Evolutionary conservation across 768 basidiomycete species (phyloP).

Genomic region (Fibroporia radiculosa): DNA sequence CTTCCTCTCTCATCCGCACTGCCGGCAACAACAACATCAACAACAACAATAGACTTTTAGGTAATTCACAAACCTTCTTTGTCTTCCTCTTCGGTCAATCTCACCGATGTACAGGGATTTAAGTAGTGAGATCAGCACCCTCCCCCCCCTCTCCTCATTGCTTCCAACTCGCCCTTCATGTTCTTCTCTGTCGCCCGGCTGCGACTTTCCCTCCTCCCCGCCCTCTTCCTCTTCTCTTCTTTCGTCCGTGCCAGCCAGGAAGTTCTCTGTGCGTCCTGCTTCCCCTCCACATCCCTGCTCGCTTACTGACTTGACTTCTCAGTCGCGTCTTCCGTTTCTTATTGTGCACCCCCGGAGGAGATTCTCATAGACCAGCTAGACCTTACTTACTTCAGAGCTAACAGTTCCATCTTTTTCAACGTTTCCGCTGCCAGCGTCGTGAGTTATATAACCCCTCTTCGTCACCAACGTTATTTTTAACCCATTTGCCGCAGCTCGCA

Average conservation of each 20-base stretch:
- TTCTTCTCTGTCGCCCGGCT: constrained; percentile 65
- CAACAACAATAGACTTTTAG: constrained; percentile 4
- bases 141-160: neutral
- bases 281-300: constrained; percentile 3
- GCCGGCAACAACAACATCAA: constrained; percentile 3
- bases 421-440: constrained; percentile 84
- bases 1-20: neutral
- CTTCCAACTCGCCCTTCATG: constrained; percentile 38
- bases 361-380: constrained; percentile 77
- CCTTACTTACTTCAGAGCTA: constrained; percentile 58
- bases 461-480: constrained; percentile 10
- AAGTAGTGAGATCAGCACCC: neutral
- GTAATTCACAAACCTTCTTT: constrained; percentile 2
- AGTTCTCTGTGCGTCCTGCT: constrained; percentile 47
- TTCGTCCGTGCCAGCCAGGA: constrained; percentile 43
- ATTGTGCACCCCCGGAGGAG: constrained; percentile 73
- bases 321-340: constrained; percentile 87
- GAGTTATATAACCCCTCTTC: constrained; percentile 25
- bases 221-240: constrained; percentile 31
- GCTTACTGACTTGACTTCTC: constrained; percentile 5
- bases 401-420: constrained; percentile 74
- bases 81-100: constrained; percentile 3
- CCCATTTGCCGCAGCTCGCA: constrained; percentile 39
- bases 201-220: constrained; percentile 44
- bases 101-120: neutral